Base-by-base conservation (phyloP, 164 flowering plant genomes). In the Hamamelis virginiana region DNA sequence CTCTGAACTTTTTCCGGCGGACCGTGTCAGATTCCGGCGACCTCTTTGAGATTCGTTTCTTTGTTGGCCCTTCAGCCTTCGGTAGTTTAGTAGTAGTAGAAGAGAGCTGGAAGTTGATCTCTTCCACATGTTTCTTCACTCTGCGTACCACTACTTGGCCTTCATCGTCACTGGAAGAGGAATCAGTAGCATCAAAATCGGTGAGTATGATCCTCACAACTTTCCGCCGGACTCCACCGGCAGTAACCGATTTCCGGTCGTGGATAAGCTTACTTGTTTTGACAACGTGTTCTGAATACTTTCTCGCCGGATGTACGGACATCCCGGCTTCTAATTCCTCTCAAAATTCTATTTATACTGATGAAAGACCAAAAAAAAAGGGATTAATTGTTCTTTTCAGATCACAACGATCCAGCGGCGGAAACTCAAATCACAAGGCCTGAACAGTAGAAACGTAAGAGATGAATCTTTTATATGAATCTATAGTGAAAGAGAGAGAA, bases 121-220 rank as follows among this genome's bases (percentile, higher is more conserved):
- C 72, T 21, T 23, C 43, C 6, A 85, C 77, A 48, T 82, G 85
- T 45, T 78, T 70, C 69, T 85, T 87, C 51, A 87, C 86, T 75
- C 86, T 76, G 19, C 77, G 68, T 0, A 65, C 69, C 15, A 53
- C 22, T 25, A 15, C 22, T 9, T 65, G 76, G 11, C 22, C 72
- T n/a, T 84, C 87, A 0, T 86, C 90, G 63, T 82, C 87, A 65
- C 84, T 73, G 16, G 89, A 85, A 25, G 89, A 85, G 48, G 89
- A 85, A 45, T 87, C 91, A 0, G 91, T 87, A 45, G 87, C 91
- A 55, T 84, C 87, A 15, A 55, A 74, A 60, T 87, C 91, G 12
- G 84, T 83, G 70, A 74, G 62, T 27, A 77, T 61, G 70, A 86
- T 73, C 59, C 86, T 72, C 13, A 87, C 79, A 1, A 79, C 66